Evolutionary conservation across 2,329 filamentous ascomycete genomes (phyloP).

Genomic region (Epichloe festucae): DNA sequence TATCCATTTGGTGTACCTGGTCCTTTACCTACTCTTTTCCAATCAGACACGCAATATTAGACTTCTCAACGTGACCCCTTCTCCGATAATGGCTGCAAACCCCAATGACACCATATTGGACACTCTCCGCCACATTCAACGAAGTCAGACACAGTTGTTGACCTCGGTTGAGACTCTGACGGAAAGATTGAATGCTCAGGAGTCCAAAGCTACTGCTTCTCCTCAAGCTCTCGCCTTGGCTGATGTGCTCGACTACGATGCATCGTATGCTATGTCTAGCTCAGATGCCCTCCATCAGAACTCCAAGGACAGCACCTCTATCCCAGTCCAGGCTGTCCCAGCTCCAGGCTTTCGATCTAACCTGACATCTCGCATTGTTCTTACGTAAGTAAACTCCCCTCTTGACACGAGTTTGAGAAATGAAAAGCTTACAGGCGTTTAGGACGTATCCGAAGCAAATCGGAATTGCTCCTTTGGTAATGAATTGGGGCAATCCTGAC

Average conservation of each 20-base stretch:
- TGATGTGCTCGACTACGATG: neutral
- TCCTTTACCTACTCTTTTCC: neutral
- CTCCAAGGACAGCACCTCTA: neutral
- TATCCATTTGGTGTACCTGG: neutral
- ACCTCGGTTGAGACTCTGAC: conserved; percentile 27
- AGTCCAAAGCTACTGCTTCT: conserved; percentile 3
- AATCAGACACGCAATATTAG: neutral
- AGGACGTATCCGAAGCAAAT: conserved; percentile 87
- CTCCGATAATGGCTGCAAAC: neutral
- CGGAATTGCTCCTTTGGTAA: conserved; percentile 78
- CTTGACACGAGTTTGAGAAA: neutral
- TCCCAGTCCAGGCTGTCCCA: neutral
- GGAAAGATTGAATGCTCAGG: conserved; percentile 14
- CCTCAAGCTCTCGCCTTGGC: neutral
- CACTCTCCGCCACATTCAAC: conserved; percentile 27
- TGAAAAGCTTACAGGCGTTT: conserved; percentile 1
- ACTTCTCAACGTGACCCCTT: neutral
- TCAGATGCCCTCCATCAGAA: neutral
- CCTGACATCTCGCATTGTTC: conserved; percentile 41
- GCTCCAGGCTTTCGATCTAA: conserved; percentile 27
- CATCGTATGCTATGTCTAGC: neutral
- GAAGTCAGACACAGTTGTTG: conserved; percentile 28
- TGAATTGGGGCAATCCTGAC: conserved; percentile 78
- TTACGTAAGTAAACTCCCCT: conserved; percentile 30
- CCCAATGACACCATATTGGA: conserved; percentile 13